Base-by-base conservation (phyloP, 164 flowering plant species). In the Chimonanthus salicifolius region DNA sequence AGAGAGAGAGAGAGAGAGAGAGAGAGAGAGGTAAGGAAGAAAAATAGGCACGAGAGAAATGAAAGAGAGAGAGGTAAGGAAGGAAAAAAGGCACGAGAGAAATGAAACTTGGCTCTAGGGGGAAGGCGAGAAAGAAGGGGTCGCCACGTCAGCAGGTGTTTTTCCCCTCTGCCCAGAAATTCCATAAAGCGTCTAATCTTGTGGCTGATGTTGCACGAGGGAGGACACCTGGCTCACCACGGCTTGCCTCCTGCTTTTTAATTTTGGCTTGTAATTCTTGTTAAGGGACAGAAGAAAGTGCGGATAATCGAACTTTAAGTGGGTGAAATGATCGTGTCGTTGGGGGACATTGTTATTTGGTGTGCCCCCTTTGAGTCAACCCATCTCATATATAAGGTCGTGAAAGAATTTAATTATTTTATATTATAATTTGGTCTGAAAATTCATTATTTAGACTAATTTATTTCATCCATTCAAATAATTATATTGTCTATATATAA, bases 141-240 rank as follows among this genome's bases (percentile, higher is more conserved):
- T 2, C 47, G 82, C 78, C 84, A 77, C 78, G 80, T 82, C 74
- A 75, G 74, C 64, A n/a, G n/a, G 51, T 7, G 50, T 33, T 18
- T n/a, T 62, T 64, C 33, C 4, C 43, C 16, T 66, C 18, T 51
- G 11, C 2, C 4, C 49, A n/a, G 86, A 85, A 64, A 64, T 58
- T 80, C 85, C 78, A 81, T 85, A 83, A 80, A 62, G 47, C 49
- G 69, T 68, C 76, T 81, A 78, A 73, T 81, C 87, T 84, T 86
- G 89, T 84, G 91, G 91, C 83, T 84, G 80, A 77, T 74, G 77
- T 74, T 72, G 71, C 79, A 69, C 66, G 45, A 58, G 18, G 45
- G 62, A 4, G 8, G 66, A 47, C 80, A 74, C 79, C 79, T 78
- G 79, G 48, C 69, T 13, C 21, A 5, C 47, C 33, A 63, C 48